These are phyloP conservation scores for Saccharomyces paradoxus DNA, from an alignment of 805 yeast genomes.

Conservation along the genomic window DNA sequence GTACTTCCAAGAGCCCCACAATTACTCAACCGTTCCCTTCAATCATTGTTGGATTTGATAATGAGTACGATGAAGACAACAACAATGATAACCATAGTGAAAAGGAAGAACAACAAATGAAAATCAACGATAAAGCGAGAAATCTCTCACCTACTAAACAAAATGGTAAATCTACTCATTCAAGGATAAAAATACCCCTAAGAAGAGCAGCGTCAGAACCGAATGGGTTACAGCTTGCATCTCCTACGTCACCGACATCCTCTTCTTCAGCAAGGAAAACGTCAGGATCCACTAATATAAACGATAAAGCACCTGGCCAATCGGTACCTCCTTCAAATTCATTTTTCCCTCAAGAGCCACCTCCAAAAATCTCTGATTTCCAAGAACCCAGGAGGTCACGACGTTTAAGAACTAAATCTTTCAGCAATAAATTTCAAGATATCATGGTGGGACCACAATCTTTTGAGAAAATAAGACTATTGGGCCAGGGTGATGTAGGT, in stretches of 20 bases:
- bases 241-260: constrained; percentile 3
- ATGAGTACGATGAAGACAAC: constrained; percentile 3
- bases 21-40: constrained; percentile 19
- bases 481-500: constrained; percentile 98
- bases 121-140: background rate
- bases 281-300: background rate
- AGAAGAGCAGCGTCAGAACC: constrained; percentile 85
- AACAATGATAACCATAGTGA: background rate
- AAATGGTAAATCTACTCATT: background rate
- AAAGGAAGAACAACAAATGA: background rate
- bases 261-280: constrained; percentile 6
- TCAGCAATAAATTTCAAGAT: constrained; percentile 61
- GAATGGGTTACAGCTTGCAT: constrained; percentile 41
- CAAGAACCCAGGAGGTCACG: constrained; percentile 27
- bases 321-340: constrained; percentile 1
- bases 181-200: constrained; percentile 31
- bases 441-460: constrained; percentile 81
- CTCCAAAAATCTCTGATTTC: constrained; percentile 5
- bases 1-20: constrained; percentile 7
- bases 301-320: background rate
- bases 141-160: background rate
- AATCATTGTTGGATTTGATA: constrained; percentile 18
- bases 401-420: constrained; percentile 38
- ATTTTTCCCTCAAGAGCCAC: constrained; percentile 20
- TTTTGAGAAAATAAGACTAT: constrained; percentile 79